Conservation (phyloP, 1,139 yeast species). For the Wickerhamomyces sp. region DNA sequence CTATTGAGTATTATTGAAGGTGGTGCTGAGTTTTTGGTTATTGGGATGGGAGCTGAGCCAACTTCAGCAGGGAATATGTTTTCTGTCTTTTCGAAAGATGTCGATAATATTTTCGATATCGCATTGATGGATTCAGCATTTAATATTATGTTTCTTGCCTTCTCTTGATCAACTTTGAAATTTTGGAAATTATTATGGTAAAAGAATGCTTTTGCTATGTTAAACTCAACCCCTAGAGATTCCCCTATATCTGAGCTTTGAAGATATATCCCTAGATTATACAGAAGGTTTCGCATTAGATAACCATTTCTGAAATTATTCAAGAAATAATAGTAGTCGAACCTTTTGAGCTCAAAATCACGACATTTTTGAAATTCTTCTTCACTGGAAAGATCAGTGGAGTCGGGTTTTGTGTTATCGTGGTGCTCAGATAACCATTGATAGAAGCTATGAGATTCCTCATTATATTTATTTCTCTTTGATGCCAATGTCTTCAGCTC, state of each 20-base stretch:
- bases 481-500: constrained; percentile 17
- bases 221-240: background rate
- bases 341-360: constrained; percentile 62
- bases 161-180: constrained; percentile 2
- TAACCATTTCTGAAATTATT: constrained; percentile 35
- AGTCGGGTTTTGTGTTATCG: background rate
- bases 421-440: constrained; percentile 56
- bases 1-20: background rate
- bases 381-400: constrained; percentile 29
- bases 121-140: background rate
- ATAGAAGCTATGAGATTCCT: constrained; percentile 68
- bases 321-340: constrained; percentile 66
- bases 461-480: constrained; percentile 16
- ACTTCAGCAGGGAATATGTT: constrained; percentile 1
- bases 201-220: background rate
- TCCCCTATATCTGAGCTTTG: constrained; percentile 4
- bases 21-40: background rate
- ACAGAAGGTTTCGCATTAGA: constrained; percentile 14
- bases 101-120: background rate
- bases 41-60: background rate
- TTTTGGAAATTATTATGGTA: background rate
- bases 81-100: background rate
- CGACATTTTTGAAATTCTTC: constrained; percentile 58
- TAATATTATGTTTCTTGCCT: background rate
- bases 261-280: constrained; percentile 9